Conservation (phyloP, 2,329 filamentous ascomycete species). For the Diaporthe velutina region DNA sequence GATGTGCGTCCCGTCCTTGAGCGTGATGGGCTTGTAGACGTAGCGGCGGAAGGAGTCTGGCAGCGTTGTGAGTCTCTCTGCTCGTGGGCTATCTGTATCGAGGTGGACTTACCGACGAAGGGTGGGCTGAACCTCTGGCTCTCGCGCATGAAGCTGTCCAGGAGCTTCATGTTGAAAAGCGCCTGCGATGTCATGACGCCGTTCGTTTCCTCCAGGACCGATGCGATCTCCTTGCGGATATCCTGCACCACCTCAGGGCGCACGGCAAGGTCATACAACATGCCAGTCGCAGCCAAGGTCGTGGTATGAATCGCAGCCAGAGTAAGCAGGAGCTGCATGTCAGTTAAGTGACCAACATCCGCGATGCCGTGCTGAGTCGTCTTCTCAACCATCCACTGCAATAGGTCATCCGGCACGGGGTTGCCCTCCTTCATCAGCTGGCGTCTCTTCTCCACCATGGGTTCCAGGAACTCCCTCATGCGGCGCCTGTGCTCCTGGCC, state of each 20-base stretch:
- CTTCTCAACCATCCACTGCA: conserved; percentile 53
- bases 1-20: conserved; percentile 63
- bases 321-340: conserved; percentile 53
- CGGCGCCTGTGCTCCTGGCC: conserved; percentile 29
- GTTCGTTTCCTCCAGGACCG: conserved; percentile 47
- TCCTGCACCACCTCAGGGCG: conserved; percentile 62
- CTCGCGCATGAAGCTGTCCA: conserved; percentile 41
- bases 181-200: conserved; percentile 42
- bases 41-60: conserved; percentile 59
- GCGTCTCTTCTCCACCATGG: conserved; percentile 42
- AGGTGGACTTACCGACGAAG: conserved; percentile 47
- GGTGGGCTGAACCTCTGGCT: conserved; percentile 38
- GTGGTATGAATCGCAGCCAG: conserved; percentile 63
- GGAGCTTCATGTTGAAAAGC: conserved; percentile 39
- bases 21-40: conserved; percentile 59
- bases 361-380: conserved; percentile 23
- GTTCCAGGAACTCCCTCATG: conserved; percentile 38
- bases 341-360: conserved; percentile 50
- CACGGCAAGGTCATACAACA: conserved; percentile 61
- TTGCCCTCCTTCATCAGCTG: conserved; percentile 13
- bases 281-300: conserved; percentile 55
- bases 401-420: conserved; percentile 53
- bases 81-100: not conserved
- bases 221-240: conserved; percentile 60
- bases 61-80: not conserved